phyloP scores from a whole-genome alignment of 1,139 yeast genomes.

The Blastobotrys persicus region DNA sequence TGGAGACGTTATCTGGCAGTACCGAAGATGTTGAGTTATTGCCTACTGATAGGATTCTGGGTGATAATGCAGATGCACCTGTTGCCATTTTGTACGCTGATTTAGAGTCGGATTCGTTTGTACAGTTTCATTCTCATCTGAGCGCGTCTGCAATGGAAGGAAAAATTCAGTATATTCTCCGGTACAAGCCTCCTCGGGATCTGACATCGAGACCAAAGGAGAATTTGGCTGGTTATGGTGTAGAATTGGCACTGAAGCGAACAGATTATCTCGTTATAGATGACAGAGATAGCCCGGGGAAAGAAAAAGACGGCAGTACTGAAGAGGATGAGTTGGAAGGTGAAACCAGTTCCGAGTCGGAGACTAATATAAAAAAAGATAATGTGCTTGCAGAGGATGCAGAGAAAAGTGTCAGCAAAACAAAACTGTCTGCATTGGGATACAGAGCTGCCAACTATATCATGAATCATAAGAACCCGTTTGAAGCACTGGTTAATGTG shows the following conservation, averaged over 20 bases:
- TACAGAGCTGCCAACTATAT: conserved; percentile 35
- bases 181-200: conserved; percentile 52
- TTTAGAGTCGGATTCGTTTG: conserved; percentile 48
- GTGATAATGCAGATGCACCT: conserved; percentile 44
- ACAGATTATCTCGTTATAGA: conserved; percentile 64
- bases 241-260: conserved; percentile 57
- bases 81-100: conserved; percentile 51
- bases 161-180: conserved; percentile 70
- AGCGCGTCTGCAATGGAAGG: conserved; percentile 59
- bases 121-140: conserved; percentile 56
- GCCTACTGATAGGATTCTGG: conserved; percentile 59
- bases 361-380: conserved; percentile 14
- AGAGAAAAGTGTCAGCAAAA: conserved; percentile 18
- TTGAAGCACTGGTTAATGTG: conserved; percentile 34
- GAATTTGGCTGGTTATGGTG: conserved; percentile 65
- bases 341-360: conserved; percentile 20
- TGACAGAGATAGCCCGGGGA: conserved; percentile 45
- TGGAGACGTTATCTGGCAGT: conserved; percentile 43
- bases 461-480: conserved; percentile 27
- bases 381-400: neutral
- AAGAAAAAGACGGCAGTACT: conserved; percentile 15
- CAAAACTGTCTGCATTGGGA: conserved; percentile 34
- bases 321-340: conserved; percentile 14
- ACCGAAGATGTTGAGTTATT: conserved; percentile 34
- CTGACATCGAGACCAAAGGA: conserved; percentile 18